A percentile compares a stretch with the other conserved stretches of the same genome.
Evolutionary conservation across 1,284 basidiomycete genomes (phyloP).

Genomic region (Golubevia pallescens): DNA sequence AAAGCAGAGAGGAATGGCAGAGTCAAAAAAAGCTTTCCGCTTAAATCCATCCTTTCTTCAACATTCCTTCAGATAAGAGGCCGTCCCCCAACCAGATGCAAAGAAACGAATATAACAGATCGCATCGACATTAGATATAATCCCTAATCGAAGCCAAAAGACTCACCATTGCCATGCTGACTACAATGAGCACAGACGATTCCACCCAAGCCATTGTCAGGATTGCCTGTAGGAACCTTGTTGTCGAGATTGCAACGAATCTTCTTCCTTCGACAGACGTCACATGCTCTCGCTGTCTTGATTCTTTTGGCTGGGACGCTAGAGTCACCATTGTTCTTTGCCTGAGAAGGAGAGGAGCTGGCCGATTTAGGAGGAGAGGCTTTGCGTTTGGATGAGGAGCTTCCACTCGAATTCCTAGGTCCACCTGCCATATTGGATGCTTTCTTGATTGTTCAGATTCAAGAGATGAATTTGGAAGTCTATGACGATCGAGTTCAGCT

Average conservation of each 20-base stretch:
- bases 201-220: constrained; percentile 43
- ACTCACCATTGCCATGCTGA: constrained; percentile 38
- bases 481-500: too few relatives aligned
- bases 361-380: too few relatives aligned
- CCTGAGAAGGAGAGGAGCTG: too few relatives aligned
- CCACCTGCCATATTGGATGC: too few relatives aligned
- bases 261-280: constrained; percentile 90
- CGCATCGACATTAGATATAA: not conserved
- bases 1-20: constrained; percentile 9
- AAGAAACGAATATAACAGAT: not conserved
- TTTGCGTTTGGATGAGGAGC: too few relatives aligned
- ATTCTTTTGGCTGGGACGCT: constrained; percentile 71
- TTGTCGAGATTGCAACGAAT: constrained; percentile 71
- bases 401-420: too few relatives aligned
- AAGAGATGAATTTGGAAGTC: too few relatives aligned
- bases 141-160: not conserved
- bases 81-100: constrained; percentile 17
- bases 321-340: too few relatives aligned
- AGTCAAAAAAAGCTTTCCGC: constrained; percentile 50
- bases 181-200: constrained; percentile 42
- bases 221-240: constrained; percentile 45
- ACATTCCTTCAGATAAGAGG: constrained; percentile 51
- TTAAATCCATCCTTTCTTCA: constrained; percentile 51
- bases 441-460: too few relatives aligned
- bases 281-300: constrained; percentile 87